These are phyloP conservation scores for Elsinoe arachidis DNA, from an alignment of 2,329 filamentous ascomycete genomes.

Conservation along the genomic window DNA sequence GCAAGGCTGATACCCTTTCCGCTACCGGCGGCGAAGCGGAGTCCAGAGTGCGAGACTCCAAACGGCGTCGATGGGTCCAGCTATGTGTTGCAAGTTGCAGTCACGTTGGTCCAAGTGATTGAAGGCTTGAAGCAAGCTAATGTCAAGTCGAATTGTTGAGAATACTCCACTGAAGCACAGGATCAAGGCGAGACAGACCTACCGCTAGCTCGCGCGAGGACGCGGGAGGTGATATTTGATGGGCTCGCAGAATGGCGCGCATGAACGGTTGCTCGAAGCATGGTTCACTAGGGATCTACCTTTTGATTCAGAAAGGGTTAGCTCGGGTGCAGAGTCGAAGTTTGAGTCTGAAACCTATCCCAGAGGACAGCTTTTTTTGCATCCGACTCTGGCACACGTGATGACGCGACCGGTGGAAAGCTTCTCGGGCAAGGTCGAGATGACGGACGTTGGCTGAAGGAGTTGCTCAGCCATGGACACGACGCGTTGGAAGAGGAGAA, in stretches of 20 bases:
- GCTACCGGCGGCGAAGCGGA: no score
- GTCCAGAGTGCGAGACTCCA: no score
- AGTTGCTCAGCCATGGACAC: not conserved
- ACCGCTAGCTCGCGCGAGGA: not conserved
- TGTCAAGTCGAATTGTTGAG: no score
- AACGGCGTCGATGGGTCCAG: no score
- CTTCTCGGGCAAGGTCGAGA: not conserved
- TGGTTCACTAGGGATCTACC: constrained; percentile 10
- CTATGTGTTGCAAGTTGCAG: not conserved
- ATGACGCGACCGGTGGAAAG: constrained; percentile 9
- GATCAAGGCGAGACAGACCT: not conserved
- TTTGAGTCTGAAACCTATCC: constrained; percentile 9
- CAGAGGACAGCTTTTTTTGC: not conserved
- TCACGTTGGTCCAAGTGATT: not conserved
- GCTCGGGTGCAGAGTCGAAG: constrained; percentile 3
- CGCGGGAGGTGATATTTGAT: not conserved
- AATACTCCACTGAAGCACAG: no score
- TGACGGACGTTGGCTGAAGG: not conserved
- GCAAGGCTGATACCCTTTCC: not conserved
- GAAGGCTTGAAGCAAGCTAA: no score
- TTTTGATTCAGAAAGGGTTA: constrained; percentile 4
- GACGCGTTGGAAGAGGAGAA: not conserved
- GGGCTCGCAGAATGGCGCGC: constrained; percentile 1
- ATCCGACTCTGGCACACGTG: constrained; percentile 2
- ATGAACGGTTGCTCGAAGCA: constrained; percentile 11